Evolutionary conservation across 1,284 basidiomycete genomes (phyloP), one percentile per base, ranked within the genome.

Genomic region (Ustilago esculenta): DNA sequence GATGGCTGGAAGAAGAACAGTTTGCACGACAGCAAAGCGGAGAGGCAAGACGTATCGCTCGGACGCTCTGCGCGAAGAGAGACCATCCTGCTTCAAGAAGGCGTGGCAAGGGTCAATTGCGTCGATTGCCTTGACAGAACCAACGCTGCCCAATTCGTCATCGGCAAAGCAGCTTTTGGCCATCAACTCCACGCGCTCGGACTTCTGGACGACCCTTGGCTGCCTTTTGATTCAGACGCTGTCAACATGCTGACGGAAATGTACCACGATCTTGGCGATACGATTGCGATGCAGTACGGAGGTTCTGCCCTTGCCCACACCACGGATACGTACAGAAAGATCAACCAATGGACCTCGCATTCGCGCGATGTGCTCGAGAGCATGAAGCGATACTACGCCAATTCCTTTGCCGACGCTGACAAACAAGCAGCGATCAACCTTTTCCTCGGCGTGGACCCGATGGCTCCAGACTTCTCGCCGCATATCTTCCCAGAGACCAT

Each of bases 191-290:
- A 96, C 80, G 94, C 94, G 0, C 87, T 99, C 1, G 96, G 96
- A 1, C 46, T 81, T 21, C 48, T 81, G 12, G 3, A 86, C 94
- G 17, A 90, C 92, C 21, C 95, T 0, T 89, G 91, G 72, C 85
- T 98, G 21, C 88, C 90, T 0, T 97, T 97, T 80, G 94, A 97
- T 74, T 94, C 91, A 10, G 95, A 97, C 81, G 94, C 93, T 0
- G 91, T 96, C 43, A 93, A 96, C 81, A 94, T 98, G 88, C 82
- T 99, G 71, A 98, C 94, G 0, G 94, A 98, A 83, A 98, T 99
- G 94, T 98, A 97, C 82, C 94, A 98, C 81, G 79, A 81, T 40
- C 63, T 81, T 1, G 80, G 80, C 14, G 80, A 81, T 37, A 94
- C 94, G 1, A 89, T 98, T 56, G 95, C 96, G 0, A 85, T 98